phyloP scores from a whole-genome alignment of 345 rosid species.

The Xanthoceras sorbifolium region DNA sequence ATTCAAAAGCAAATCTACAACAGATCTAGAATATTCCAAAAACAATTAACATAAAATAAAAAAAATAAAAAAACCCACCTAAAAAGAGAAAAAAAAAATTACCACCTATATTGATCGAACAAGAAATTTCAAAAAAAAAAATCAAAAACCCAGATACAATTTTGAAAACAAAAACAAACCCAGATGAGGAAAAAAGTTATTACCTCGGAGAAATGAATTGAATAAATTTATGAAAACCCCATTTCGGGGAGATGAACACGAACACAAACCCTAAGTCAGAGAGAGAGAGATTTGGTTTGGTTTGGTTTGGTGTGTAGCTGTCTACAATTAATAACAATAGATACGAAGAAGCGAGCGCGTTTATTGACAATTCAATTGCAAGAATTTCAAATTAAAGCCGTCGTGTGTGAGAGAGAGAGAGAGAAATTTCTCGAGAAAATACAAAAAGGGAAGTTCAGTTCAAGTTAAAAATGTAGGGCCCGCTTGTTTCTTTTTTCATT shows the following conservation, averaged over 20 bases:
- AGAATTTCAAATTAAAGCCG: conserved; percentile 51
- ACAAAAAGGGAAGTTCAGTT: conserved; percentile 38
- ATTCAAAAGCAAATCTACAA: not conserved
- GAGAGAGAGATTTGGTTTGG: not conserved
- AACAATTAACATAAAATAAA: not conserved
- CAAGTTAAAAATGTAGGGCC: conserved; percentile 15
- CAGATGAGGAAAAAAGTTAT: not conserved
- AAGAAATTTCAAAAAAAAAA: not conserved
- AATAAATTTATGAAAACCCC: conserved; percentile 11
- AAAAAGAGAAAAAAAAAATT: not conserved
- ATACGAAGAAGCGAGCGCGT: conserved; percentile 32
- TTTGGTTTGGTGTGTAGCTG: not conserved
- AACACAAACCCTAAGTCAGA: conserved; percentile 14
- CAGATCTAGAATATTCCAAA: conserved; percentile 36
- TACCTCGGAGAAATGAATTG: conserved; percentile 14
- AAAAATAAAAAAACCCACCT: too few species aligned
- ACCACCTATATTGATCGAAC: not conserved
- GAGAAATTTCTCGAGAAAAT: conserved; percentile 56
- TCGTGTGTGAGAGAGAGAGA: conserved; percentile 16
- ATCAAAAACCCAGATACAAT: not conserved
- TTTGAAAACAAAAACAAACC: not conserved
- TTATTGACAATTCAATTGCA: not conserved
- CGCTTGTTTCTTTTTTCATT: not conserved
- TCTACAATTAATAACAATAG: not conserved
- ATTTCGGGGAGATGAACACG: not conserved